Conservation (phyloP, 306 rosid species). For the Geum urbanum region DNA sequence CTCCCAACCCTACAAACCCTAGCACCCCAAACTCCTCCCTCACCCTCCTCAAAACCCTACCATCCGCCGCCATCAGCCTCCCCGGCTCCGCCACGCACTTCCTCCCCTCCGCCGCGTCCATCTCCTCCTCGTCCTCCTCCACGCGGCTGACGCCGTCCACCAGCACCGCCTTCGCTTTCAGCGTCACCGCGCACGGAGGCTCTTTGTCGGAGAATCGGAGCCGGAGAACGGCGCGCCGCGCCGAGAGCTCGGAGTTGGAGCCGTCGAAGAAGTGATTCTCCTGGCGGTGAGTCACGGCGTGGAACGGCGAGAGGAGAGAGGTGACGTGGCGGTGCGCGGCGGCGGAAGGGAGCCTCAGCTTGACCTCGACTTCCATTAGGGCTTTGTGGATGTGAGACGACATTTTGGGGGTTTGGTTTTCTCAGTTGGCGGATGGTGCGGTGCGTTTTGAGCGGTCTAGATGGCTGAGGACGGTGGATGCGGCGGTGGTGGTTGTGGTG, state of each 20-base stretch:
- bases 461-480: conserved; percentile 49
- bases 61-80: conserved; percentile 44
- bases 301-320: conserved; percentile 51
- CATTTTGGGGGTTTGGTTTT: background rate
- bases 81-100: conserved; percentile 61
- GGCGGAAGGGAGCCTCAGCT: conserved; percentile 60
- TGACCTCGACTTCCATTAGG: conserved; percentile 56
- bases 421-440: conserved; percentile 36
- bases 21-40: conserved; percentile 61
- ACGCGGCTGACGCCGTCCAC: conserved; percentile 80
- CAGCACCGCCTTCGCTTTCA: conserved; percentile 71
- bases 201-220: conserved; percentile 61
- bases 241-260: conserved; percentile 52
- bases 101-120: conserved; percentile 50
- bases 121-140: conserved; percentile 84
- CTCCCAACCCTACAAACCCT: conserved; percentile 70
- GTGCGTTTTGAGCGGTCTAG: conserved; percentile 46
- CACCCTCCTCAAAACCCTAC: conserved; percentile 72
- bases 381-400: conserved; percentile 10
- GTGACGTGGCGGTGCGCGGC: conserved; percentile 43
- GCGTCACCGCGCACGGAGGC: conserved; percentile 56
- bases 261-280: conserved; percentile 87
- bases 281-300: conserved; percentile 55
- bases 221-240: conserved; percentile 59
- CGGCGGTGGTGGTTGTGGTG: conserved; percentile 30